A percentile compares a stretch with the other conserved stretches of the same genome.
These are phyloP conservation scores for Candida pseudoglaebosa DNA, from an alignment of 805 yeast genomes.

Conservation along the genomic window DNA sequence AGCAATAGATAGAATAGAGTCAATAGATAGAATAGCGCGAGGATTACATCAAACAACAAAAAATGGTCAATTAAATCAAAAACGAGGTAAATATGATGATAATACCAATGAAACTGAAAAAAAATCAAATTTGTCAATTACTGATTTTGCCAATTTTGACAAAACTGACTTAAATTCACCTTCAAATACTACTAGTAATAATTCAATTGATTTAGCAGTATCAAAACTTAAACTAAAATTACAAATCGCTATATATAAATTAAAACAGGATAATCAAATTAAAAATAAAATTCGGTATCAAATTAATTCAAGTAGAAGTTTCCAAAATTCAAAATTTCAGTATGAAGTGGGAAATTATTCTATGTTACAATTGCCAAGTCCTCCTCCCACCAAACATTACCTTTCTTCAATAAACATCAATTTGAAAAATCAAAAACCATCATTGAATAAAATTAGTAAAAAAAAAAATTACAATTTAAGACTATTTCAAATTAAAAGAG, in stretches of 20 bases:
- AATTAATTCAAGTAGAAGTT: not conserved
- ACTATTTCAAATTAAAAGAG: slow-evolving; percentile 35
- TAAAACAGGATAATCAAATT: slow-evolving; percentile 20
- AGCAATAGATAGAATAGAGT: too few species aligned
- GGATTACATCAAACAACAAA: too few species aligned
- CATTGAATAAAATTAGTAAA: slow-evolving; percentile 12
- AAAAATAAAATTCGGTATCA: slow-evolving; percentile 1
- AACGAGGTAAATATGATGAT: too few species aligned
- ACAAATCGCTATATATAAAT: slow-evolving; percentile 38
- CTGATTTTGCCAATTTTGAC: not conserved
- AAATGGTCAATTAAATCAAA: too few species aligned
- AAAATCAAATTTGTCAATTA: too few species aligned
- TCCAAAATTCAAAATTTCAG: too few species aligned
- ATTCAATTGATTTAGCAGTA: slow-evolving; percentile 38
- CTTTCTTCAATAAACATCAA: slow-evolving; percentile 22
- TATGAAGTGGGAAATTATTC: too few species aligned
- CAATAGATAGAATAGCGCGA: too few species aligned
- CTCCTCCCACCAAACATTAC: slow-evolving; percentile 11
- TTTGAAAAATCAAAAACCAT: slow-evolving; percentile 20
- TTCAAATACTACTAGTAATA: slow-evolving; percentile 14
- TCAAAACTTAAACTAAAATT: slow-evolving; percentile 40
- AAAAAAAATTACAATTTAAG: slow-evolving; percentile 21
- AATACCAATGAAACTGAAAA: too few species aligned
- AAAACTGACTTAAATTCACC: not conserved
- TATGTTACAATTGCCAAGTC: slow-evolving; percentile 12